phyloP scores from a whole-genome alignment of 345 rosid genomes.

The Hibiscus trionum region DNA sequence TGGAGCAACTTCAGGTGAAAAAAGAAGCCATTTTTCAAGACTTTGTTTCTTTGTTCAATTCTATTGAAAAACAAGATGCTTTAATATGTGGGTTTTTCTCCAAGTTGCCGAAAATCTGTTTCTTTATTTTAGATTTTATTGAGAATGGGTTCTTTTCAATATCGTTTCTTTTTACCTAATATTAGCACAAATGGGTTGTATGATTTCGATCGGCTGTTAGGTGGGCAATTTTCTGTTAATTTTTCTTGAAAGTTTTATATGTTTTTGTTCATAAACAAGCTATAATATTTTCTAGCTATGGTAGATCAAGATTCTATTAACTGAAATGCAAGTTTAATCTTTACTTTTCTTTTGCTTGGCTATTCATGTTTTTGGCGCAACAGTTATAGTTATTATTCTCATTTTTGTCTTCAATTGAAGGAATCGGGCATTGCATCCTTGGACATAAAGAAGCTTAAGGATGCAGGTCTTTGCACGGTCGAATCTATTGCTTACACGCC shows the following conservation, averaged over 20 bases:
- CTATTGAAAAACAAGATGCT: conserved; percentile 7
- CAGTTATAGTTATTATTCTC: not conserved
- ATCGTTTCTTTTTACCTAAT: not conserved
- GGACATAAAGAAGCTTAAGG: conserved; percentile 87
- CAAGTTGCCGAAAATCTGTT: conserved; percentile 6
- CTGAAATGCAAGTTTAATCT: not conserved
- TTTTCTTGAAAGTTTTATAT: not conserved
- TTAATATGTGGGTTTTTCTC: conserved; percentile 17
- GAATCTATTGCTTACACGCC: conserved; percentile 89
- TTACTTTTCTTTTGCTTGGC: not conserved
- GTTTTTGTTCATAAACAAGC: not conserved
- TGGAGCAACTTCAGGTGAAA: conserved; percentile 43
- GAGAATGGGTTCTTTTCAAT: not conserved
- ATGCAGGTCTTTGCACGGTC: conserved; percentile 89
- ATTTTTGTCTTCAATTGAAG: conserved; percentile 20
- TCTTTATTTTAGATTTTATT: not conserved
- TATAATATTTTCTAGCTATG: not conserved
- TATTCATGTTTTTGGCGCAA: not conserved
- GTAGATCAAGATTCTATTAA: not conserved
- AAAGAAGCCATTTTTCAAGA: not conserved
- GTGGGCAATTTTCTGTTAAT: not conserved
- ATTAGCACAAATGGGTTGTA: not conserved
- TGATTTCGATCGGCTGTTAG: not conserved
- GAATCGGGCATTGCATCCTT: conserved; percentile 80
- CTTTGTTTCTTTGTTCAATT: not conserved